Evolutionary conservation across 805 yeast species (phyloP), one percentile per base, ranked within the genome.

Genomic region (Starmerella bombicola): DNA sequence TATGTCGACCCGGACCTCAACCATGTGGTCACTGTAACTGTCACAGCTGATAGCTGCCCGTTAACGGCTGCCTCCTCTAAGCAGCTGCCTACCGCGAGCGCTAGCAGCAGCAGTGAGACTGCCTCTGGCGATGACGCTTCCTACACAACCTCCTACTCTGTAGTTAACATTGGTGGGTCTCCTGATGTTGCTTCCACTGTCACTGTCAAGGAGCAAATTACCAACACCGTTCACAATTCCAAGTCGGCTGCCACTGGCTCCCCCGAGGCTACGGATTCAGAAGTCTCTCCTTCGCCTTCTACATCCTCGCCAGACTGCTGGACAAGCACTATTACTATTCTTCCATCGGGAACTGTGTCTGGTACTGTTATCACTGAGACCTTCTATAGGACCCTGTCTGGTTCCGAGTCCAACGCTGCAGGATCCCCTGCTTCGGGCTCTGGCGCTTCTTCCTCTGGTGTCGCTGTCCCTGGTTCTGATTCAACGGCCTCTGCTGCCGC

Each of bases 141-240:
- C 8, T 35, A 3, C 6, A 30, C 7, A 8, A 33, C 42, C 8
- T 34, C 41, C 37, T 53, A 53, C 40, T 54, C 57, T 3, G 55
- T 53, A 8, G 57, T 53, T 6, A 49, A 53, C 30, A 53, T 53
- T 17, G 56, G 50, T n/a, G 55, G 51, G 12, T 35, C 43, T 19
- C 46, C 46, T 2, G 35, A 41, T 32, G 26, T 22, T 17, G 43
- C 28, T 22, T 21, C 48, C 20, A 51, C 55, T 2, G 43, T 48
- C 10, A 38, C 42, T 24, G 35, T 37, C 22, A 26, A 20, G 22
- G 37, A 25, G 29, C 35, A 38, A 2, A 23, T 30, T 3, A 18
- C 22, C 9, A 13, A 21, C 16, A 23, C 35, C 22, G 20, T 12
- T 31, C n/a, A 7, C 22, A 18, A 6, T 31, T 9, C 34, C 6